phyloP scores from a whole-genome alignment of 345 rosid genomes.

The Theobroma cacao region DNA sequence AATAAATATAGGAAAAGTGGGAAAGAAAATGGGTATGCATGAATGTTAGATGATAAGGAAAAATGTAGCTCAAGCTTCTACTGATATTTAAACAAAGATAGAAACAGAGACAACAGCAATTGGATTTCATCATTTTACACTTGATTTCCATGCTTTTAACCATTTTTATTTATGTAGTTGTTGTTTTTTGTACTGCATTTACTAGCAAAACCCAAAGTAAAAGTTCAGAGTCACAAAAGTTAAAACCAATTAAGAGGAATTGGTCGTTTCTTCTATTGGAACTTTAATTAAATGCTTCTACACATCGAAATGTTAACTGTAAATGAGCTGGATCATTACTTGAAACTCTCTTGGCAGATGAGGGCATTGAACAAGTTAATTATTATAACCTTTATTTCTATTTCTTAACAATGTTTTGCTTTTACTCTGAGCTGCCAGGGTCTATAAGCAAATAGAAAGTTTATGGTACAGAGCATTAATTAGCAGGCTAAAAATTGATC shows the following conservation, averaged over 20 bases:
- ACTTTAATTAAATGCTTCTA: background rate
- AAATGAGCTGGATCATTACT: slow-evolving; percentile 11
- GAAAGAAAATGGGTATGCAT: background rate
- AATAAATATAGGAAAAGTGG: background rate
- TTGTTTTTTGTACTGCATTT: background rate
- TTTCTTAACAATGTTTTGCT: background rate
- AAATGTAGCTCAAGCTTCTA: background rate
- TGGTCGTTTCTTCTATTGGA: background rate
- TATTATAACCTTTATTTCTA: background rate
- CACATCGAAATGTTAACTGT: background rate
- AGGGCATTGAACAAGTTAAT: slow-evolving; percentile 3
- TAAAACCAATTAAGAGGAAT: background rate
- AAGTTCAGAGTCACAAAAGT: background rate
- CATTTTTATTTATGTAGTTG: background rate
- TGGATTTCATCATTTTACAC: background rate
- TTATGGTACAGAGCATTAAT: background rate
- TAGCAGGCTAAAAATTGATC: background rate
- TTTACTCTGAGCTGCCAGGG: background rate
- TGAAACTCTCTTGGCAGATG: background rate
- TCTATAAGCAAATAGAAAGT: slow-evolving; percentile 1
- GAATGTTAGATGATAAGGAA: background rate
- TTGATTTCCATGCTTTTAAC: background rate
- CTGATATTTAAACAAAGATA: background rate
- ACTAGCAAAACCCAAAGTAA: background rate
- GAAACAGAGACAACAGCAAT: background rate